These are phyloP conservation scores for Blastobotrys illinoisensis DNA, from an alignment of 1,139 yeast species.

Conservation along the genomic window DNA sequence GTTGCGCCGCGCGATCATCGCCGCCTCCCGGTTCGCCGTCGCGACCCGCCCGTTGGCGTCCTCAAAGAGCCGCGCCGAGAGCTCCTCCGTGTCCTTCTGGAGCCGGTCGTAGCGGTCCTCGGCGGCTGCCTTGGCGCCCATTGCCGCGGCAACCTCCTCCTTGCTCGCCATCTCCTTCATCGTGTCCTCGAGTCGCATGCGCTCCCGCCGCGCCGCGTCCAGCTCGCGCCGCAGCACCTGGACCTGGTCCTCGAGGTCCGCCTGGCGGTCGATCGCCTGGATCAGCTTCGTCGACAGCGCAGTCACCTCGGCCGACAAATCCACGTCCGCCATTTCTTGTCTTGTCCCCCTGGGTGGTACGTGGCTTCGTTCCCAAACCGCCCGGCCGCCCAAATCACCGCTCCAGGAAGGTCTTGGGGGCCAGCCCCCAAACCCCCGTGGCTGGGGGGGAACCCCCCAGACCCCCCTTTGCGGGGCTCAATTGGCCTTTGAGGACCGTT, in stretches of 20 bases:
- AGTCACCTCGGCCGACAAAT: conserved; percentile 24
- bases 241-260: conserved; percentile 34
- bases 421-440: too few species aligned
- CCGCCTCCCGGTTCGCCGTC: conserved; percentile 51
- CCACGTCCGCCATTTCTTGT: conserved; percentile 5
- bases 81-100: conserved; percentile 64
- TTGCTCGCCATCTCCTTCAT: conserved; percentile 24
- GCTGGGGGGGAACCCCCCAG: too few species aligned
- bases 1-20: conserved; percentile 38
- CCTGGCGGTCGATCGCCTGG: conserved; percentile 34
- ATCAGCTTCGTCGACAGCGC: conserved; percentile 33
- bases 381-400: too few species aligned
- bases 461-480: too few species aligned
- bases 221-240: conserved; percentile 26
- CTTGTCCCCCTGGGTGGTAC: not conserved
- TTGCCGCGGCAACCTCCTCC: conserved; percentile 21
- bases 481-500: too few species aligned
- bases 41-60: conserved; percentile 74
- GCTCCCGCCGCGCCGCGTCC: conserved; percentile 25
- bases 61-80: conserved; percentile 60
- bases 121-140: conserved; percentile 35
- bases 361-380: not conserved
- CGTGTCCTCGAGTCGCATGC: conserved; percentile 23
- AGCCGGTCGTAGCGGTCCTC: conserved; percentile 49
- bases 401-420: too few species aligned